Conservation (phyloP, 1,284 basidiomycete species). For the Leccinum subrobustum region DNA sequence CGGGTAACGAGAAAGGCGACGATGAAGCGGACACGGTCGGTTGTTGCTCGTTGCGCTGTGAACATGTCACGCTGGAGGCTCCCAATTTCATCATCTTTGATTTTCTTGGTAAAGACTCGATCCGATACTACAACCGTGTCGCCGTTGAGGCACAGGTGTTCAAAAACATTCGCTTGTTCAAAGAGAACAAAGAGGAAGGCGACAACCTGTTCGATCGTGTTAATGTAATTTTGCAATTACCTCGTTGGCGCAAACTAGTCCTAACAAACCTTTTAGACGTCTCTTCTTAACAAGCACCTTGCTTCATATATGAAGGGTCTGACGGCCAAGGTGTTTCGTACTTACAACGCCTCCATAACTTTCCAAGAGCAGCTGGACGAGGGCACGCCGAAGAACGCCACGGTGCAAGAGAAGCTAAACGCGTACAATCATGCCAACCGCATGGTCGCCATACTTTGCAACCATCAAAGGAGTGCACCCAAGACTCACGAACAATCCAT, state of each 20-base stretch:
- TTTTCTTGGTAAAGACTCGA: constrained; percentile 97
- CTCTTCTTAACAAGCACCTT: constrained; percentile 86
- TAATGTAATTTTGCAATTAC: constrained; percentile 50
- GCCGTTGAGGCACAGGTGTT: constrained; percentile 85
- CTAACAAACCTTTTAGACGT: constrained; percentile 56
- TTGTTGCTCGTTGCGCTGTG: constrained; percentile 93
- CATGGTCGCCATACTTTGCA: constrained; percentile 93
- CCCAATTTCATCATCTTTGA: constrained; percentile 90
- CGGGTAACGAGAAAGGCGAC: constrained; percentile 97
- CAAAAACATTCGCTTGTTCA: constrained; percentile 90
- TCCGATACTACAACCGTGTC: constrained; percentile 91
- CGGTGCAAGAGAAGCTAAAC: constrained; percentile 89
- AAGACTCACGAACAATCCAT: constrained; percentile 91
- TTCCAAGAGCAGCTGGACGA: constrained; percentile 88
- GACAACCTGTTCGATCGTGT: constrained; percentile 95
- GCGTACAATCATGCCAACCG: constrained; percentile 96
- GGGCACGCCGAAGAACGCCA: constrained; percentile 68
- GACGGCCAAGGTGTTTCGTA: constrained; percentile 98
- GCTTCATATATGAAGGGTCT: constrained; percentile 92
- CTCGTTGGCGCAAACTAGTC: constrained; percentile 5
- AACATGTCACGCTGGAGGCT: constrained; percentile 88
- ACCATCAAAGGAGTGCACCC: constrained; percentile 92
- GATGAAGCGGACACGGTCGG: constrained; percentile 98
- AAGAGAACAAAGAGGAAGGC: constrained; percentile 83
- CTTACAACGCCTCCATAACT: constrained; percentile 94